Evolutionary conservation across 192 early-diverging fungal genomes (phyloP).

Genomic region (Anaeromyces robustus): DNA sequence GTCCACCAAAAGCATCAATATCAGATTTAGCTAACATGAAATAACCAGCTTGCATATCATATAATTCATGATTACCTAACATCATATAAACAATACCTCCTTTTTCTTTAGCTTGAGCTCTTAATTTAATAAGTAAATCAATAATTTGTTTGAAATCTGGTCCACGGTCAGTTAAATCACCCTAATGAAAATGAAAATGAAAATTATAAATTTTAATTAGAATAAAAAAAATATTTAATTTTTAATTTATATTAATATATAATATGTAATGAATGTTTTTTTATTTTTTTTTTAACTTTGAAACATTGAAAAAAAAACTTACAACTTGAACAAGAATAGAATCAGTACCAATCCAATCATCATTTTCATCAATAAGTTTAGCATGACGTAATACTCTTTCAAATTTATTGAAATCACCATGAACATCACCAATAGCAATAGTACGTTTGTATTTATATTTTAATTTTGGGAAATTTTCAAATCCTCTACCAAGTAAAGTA

Average conservation of each 20-base stretch:
- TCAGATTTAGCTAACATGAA: background rate
- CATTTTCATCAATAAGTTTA: background rate
- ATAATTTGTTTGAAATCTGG: background rate
- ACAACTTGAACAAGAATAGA: background rate
- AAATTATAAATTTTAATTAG: background rate
- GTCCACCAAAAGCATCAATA: background rate
- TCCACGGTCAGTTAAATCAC: background rate
- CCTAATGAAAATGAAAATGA: background rate
- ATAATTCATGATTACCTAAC: background rate
- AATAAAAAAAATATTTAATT: no score
- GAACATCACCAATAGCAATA: background rate
- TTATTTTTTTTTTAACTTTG: no score
- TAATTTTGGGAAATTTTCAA: background rate
- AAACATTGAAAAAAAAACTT: no score
- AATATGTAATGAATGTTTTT: no score
- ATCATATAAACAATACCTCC: background rate
- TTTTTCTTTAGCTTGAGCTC: background rate
- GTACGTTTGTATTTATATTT: background rate
- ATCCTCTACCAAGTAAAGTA: background rate
- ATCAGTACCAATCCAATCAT: background rate
- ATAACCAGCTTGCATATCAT: background rate
- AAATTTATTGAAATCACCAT: background rate
- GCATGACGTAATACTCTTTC: background rate
- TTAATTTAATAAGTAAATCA: background rate
- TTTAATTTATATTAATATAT: no score